These are phyloP conservation scores for Colletotrichum zoysiae DNA, from an alignment of 2,329 filamentous ascomycete species.

Conservation along the genomic window DNA sequence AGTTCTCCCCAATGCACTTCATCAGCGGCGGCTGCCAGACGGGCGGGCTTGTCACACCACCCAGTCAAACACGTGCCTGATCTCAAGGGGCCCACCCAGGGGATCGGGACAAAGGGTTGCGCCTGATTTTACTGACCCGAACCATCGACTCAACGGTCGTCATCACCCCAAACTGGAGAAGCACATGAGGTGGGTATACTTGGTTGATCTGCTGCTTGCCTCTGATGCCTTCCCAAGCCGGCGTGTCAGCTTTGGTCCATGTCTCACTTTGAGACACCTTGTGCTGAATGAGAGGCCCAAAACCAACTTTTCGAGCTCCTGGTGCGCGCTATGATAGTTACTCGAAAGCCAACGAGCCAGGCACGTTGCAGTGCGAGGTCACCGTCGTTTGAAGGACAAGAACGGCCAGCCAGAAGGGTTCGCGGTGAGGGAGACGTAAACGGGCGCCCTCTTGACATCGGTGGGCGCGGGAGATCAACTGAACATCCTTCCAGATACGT, in stretches of 20 bases:
- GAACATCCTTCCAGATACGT: constrained; percentile 42
- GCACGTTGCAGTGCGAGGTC: constrained; percentile 47
- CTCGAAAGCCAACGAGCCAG: constrained; percentile 45
- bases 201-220: neutral
- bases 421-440: constrained; percentile 47
- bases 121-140: constrained; percentile 32
- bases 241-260: neutral
- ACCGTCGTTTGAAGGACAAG: constrained; percentile 44
- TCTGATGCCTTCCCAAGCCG: constrained; percentile 13
- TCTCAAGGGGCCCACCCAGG: neutral
- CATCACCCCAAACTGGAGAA: constrained; percentile 47
- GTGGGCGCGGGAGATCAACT: constrained; percentile 10
- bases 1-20: neutral
- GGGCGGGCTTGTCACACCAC: constrained; percentile 14
- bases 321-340: constrained; percentile 43
- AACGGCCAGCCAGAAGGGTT: constrained; percentile 45
- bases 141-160: constrained; percentile 46
- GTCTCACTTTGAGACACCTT: constrained; percentile 21
- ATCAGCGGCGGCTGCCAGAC: constrained; percentile 31
- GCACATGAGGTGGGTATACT: constrained; percentile 41
- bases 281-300: constrained; percentile 6
- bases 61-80: neutral
- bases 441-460: constrained; percentile 11
- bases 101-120: constrained; percentile 10
- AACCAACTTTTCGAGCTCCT: constrained; percentile 46